Evolutionary conservation across 1,139 yeast species (phyloP).

Genomic region (Meyerozyma guilliermondii): DNA sequence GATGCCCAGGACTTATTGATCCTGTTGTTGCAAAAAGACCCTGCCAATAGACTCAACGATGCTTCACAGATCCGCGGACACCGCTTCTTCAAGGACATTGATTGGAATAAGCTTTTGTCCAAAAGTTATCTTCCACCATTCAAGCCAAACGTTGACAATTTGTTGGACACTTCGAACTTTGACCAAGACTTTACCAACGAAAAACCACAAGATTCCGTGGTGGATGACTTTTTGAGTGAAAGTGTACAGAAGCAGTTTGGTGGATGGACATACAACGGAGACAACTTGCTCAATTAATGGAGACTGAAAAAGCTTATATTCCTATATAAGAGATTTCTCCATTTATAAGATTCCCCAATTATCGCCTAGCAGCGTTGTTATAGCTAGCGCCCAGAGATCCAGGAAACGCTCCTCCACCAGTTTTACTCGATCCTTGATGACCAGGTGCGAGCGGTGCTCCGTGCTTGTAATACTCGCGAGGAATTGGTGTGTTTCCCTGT

Average conservation of each 20-base stretch:
- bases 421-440: slow-evolving; percentile 15
- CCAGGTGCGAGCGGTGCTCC: slow-evolving; percentile 36
- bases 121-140: slow-evolving; percentile 95
- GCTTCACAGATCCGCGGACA: slow-evolving; percentile 83
- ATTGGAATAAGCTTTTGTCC: slow-evolving; percentile 79
- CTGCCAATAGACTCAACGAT: slow-evolving; percentile 72
- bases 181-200: slow-evolving; percentile 92
- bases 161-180: slow-evolving; percentile 87
- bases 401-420: slow-evolving; percentile 30
- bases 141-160: slow-evolving; percentile 85
- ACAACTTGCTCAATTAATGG: slow-evolving; percentile 9
- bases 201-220: slow-evolving; percentile 92
- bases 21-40: slow-evolving; percentile 80
- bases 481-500: slow-evolving; percentile 29
- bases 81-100: slow-evolving; percentile 83
- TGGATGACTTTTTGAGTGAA: slow-evolving; percentile 83
- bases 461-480: slow-evolving; percentile 19
- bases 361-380: slow-evolving; percentile 32
- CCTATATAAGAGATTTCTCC: background rate
- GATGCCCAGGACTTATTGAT: slow-evolving; percentile 82
- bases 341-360: background rate
- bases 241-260: slow-evolving; percentile 96
- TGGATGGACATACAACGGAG: slow-evolving; percentile 96
- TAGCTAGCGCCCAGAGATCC: slow-evolving; percentile 37
- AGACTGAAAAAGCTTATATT: background rate